phyloP scores from a whole-genome alignment of 202 grass and related monocot species.

The Hordeum pubiflorum region DNA sequence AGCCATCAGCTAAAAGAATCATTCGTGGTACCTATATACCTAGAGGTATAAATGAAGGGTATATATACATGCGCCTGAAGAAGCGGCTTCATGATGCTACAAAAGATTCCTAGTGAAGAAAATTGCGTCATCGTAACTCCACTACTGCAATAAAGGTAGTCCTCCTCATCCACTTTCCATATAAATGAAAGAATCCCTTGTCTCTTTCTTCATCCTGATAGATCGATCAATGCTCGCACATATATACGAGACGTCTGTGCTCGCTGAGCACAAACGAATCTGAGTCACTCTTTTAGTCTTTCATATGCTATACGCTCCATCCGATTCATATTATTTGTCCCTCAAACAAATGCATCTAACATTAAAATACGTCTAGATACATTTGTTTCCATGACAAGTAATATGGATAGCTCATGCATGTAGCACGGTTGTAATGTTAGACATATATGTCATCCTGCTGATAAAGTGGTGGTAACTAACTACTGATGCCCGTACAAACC shows the following conservation, averaged over 20 bases:
- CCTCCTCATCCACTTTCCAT: background rate
- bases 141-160: background rate
- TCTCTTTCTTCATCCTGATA: background rate
- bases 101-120: background rate
- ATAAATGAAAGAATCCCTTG: background rate
- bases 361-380: too few species aligned
- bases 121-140: background rate
- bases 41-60: too few species aligned
- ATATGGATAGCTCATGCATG: background rate
- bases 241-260: background rate
- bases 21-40: background rate
- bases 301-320: too few species aligned
- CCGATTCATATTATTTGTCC: too few species aligned
- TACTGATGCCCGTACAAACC: background rate
- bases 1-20: background rate
- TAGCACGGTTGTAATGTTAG: background rate
- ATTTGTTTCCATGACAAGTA: too few species aligned
- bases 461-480: conserved; percentile 5
- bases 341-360: too few species aligned
- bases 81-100: background rate
- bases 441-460: background rate
- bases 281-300: background rate
- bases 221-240: background rate
- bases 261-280: background rate
- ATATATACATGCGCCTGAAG: background rate